Conservation (phyloP, 768 basidiomycete species). For the Infundibulicybe gibba region DNA sequence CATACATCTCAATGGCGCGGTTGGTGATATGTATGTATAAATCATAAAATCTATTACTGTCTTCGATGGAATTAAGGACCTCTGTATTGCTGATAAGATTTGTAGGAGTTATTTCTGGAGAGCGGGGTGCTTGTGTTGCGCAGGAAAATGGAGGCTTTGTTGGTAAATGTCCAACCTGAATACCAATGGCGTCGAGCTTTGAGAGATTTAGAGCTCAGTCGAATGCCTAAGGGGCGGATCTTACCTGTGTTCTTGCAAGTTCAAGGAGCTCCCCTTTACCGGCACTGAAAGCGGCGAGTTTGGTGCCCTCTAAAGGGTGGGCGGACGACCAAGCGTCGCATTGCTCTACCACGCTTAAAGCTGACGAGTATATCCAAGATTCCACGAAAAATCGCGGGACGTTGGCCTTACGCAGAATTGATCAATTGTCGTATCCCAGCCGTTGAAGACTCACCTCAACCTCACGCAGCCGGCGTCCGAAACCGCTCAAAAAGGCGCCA, state of each 20-base stretch:
- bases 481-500: constrained; percentile 68
- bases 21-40: constrained; percentile 75
- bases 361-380: constrained; percentile 91
- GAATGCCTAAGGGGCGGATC: constrained; percentile 6
- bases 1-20: constrained; percentile 81
- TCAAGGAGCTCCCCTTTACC: constrained; percentile 88
- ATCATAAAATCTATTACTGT: constrained; percentile 66
- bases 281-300: constrained; percentile 56
- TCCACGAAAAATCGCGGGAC: constrained; percentile 77
- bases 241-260: constrained; percentile 83
- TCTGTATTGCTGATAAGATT: constrained; percentile 53
- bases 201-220: constrained; percentile 2
- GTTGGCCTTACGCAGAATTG: constrained; percentile 30
- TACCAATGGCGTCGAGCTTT: constrained; percentile 85
- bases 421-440: constrained; percentile 5
- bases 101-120: constrained; percentile 18
- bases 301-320: constrained; percentile 41
- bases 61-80: constrained; percentile 52
- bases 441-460: constrained; percentile 61
- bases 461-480: constrained; percentile 73
- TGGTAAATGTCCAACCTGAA: constrained; percentile 71
- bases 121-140: constrained; percentile 23
- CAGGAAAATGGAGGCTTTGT: constrained; percentile 67
- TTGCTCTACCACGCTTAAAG: constrained; percentile 77
- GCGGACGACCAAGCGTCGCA: constrained; percentile 69